Conservation (phyloP, 2,329 filamentous ascomycete species). For the Hypoxylon sp. region DNA sequence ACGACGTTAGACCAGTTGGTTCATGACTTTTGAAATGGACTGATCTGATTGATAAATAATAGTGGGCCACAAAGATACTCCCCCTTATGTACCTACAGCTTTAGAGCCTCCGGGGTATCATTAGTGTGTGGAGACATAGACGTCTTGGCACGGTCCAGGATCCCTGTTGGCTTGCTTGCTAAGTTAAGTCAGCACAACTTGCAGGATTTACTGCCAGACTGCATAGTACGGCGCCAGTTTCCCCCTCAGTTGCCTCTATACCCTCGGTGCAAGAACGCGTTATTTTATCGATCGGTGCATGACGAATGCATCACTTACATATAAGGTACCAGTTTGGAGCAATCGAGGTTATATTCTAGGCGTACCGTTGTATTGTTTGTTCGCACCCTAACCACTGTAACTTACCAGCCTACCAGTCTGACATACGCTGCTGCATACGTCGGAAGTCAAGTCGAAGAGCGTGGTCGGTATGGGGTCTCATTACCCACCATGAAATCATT, state of each 20-base stretch:
- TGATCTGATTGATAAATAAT: slow-evolving; percentile 34
- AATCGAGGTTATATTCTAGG: slow-evolving; percentile 27
- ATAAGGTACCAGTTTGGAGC: slow-evolving; percentile 38
- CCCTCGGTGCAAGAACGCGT: slow-evolving; percentile 37
- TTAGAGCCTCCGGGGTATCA: slow-evolving; percentile 47
- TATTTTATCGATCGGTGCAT: slow-evolving; percentile 43
- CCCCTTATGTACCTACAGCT: slow-evolving; percentile 29
- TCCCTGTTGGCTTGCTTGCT: slow-evolving; percentile 35
- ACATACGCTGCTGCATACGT: neutral
- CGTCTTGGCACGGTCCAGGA: slow-evolving; percentile 32
- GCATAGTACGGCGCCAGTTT: slow-evolving; percentile 10
- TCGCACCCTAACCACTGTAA: slow-evolving; percentile 10
- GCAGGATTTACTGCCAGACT: slow-evolving; percentile 36
- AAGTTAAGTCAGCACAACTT: slow-evolving; percentile 40
- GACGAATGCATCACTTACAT: slow-evolving; percentile 33
- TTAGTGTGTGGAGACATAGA: slow-evolving; percentile 41
- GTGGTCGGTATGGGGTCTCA: slow-evolving; percentile 8
- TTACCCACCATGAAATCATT: slow-evolving; percentile 35
- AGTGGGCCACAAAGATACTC: slow-evolving; percentile 20
- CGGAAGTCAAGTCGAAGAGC: slow-evolving; percentile 14
- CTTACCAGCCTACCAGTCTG: neutral
- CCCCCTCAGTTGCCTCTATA: slow-evolving; percentile 4
- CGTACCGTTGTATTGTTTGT: slow-evolving; percentile 22
- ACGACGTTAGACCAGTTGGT: slow-evolving; percentile 30
- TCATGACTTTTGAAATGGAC: slow-evolving; percentile 14